A percentile compares a stretch with the other conserved stretches of the same genome.
Conservation (phyloP, 257 asterid species). For the Lavandula angustifolia region DNA sequence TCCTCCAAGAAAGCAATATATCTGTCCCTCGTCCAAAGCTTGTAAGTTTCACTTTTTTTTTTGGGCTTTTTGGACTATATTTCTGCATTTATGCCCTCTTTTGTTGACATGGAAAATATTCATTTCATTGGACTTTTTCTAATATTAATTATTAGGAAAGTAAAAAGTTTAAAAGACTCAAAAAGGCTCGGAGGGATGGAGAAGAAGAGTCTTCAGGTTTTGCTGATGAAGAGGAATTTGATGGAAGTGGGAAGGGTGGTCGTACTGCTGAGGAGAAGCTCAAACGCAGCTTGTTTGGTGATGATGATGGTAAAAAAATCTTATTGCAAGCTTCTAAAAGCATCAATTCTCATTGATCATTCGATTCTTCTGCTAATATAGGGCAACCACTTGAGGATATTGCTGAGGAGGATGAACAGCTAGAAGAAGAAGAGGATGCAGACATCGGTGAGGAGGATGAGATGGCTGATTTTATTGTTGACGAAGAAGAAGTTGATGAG, state of each 20-base stretch:
- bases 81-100: not conserved
- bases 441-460: constrained; percentile 86
- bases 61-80: constrained; percentile 11
- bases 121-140: not conserved
- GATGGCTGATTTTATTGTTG: constrained; percentile 95
- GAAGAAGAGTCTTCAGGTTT: constrained; percentile 76
- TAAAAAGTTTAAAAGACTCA: constrained; percentile 84
- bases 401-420: constrained; percentile 80
- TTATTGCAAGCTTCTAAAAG: constrained; percentile 5
- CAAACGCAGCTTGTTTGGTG: constrained; percentile 77
- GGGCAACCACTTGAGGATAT: constrained; percentile 91
- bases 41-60: constrained; percentile 23
- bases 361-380: constrained; percentile 28
- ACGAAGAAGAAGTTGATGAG: constrained; percentile 83
- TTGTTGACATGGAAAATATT: not conserved
- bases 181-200: constrained; percentile 78
- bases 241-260: constrained; percentile 68
- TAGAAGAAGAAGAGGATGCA: constrained; percentile 75
- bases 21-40: constrained; percentile 81
- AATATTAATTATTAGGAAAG: constrained; percentile 48
- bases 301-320: constrained; percentile 67
- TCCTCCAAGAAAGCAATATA: constrained; percentile 89
- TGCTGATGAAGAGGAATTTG: constrained; percentile 79
- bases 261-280: constrained; percentile 84
- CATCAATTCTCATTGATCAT: constrained; percentile 18